Evolutionary conservation across 2,329 filamentous ascomycete genomes (phyloP), one percentile per base, ranked within the genome.

Genomic region (Penicillium frequentans): DNA sequence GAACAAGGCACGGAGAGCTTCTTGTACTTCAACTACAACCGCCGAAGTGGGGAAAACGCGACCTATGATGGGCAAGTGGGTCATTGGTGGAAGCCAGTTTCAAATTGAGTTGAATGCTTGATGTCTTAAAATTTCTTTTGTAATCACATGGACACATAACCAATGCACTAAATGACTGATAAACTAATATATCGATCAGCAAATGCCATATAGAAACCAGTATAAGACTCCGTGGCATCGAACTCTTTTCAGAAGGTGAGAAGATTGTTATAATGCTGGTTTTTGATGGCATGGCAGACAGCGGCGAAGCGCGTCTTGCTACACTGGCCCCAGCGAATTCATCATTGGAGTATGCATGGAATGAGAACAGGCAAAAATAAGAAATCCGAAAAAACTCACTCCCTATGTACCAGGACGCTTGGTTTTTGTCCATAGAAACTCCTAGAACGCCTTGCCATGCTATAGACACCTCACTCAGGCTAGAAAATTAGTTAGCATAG

Each of bases 241-340:
- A n/a, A 47, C 42, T 58, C 58, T 50, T 54, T 62, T 86, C 84
- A 86, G 82, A 86, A 79, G 60, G 70, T 82, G 85, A 88, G 85
- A 87, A 88, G 85, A 87, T 87, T 77, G 74, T 33, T 74, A 54
- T 79, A 77, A 78, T 78, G 84, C 85, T 86, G 85, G 84, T 81
- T 75, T 70, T 83, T 83, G 74, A 84, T 85, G 82, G 76, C 84
- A 86, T 75, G 56, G 74, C 72, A 70, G 58, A 68, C 69, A 70
- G 69, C 71, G 59, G 54, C 53, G 59, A 48, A 55, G 65, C 60
- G 65, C 71, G 67, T 70, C 66, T 68, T 67, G 64, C 77, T 81
- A 74, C 70, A 82, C 76, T 82, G 79, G 80, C 80, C 80, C 80
- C 79, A 78, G 80, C 79, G 73, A 69, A 68, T 70, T 82, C 80